Base-by-base conservation (phyloP, 164 flowering plant genomes). In the Amborella trichopoda region DNA sequence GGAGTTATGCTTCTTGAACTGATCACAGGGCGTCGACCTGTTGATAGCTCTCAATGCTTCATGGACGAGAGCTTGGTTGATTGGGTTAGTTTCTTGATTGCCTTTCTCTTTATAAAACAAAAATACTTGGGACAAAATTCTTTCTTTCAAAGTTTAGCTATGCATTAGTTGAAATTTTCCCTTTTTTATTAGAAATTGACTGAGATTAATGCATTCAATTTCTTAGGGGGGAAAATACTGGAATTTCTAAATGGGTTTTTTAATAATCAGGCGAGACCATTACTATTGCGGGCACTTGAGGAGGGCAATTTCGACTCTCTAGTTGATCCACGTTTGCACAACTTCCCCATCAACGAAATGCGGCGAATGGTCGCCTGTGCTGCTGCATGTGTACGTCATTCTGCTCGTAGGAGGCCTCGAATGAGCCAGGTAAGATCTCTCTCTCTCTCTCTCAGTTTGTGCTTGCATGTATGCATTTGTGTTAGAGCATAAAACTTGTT, bases 371-470 rank as follows among this genome's bases (percentile, higher is more conserved):
- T 79, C 52, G 77, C 94, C 19, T 85, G 95, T 73, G 95, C 95
- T 27, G 95, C 94, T 49, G 76, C 90, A 41, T 73, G 86, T 58
- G 88, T 85, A 37, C 91, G 97, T 38, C 94, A 85, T 67, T 85
- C 94, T 28, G 88, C 94, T 23, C 52, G 75, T 28, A 85, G 86
- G 43, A 68, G 97, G 22, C 97, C 97, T 27, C 63, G 75, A 41
- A 81, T 85, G 94, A 81, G 95, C 53, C 97, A 83, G 94, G 97
- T 89, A 69, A 17, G n/a, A 8, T n/a, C n/a, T n/a, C n/a, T n/a
- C n/a, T n/a, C n/a, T n/a, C n/a, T n/a, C n/a, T n/a, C n/a, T n/a
- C n/a, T n/a, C n/a, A n/a, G n/a, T n/a, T n/a, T n/a, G n/a, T n/a
- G n/a, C n/a, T n/a, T n/a, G n/a, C n/a, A n/a, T n/a, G n/a, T n/a